These are phyloP conservation scores for Phytopythium montanum DNA, from an alignment of 352 stramenopile genomes.

Conservation along the genomic window DNA sequence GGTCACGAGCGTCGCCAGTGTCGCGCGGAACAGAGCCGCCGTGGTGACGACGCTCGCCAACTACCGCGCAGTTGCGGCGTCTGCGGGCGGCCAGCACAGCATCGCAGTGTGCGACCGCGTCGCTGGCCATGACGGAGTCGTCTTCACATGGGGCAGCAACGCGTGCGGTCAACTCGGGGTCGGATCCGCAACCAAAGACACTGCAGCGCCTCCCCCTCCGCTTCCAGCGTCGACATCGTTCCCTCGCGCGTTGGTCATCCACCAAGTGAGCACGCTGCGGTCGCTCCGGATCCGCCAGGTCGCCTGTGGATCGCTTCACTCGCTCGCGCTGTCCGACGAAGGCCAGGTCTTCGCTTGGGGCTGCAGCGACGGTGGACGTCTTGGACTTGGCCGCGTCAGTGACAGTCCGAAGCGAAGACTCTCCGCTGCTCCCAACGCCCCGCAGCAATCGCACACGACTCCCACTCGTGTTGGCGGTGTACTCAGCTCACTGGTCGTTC, in stretches of 20 bases:
- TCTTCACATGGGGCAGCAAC: slow-evolving; percentile 79
- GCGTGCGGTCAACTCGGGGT: slow-evolving; percentile 63
- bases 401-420: not conserved
- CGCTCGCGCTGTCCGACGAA: slow-evolving; percentile 75
- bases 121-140: slow-evolving; percentile 52
- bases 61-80: slow-evolving; percentile 51
- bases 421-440: not conserved
- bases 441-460: slow-evolving; percentile 11
- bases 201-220: slow-evolving; percentile 5
- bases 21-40: slow-evolving; percentile 48
- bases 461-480: slow-evolving; percentile 33
- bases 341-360: slow-evolving; percentile 94
- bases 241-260: slow-evolving; percentile 51
- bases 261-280: slow-evolving; percentile 49
- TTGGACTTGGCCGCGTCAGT: slow-evolving; percentile 22
- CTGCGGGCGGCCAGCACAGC: slow-evolving; percentile 59
- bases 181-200: not conserved
- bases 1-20: slow-evolving; percentile 35
- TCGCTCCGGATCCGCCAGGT: slow-evolving; percentile 68
- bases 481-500: slow-evolving; percentile 27
- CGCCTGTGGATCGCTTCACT: slow-evolving; percentile 90
- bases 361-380: slow-evolving; percentile 84
- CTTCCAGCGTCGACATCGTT: slow-evolving; percentile 27
- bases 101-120: slow-evolving; percentile 68
- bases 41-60: slow-evolving; percentile 51